Base-by-base conservation (phyloP, 805 yeast genomes). In the Suhomyces pyralidae region DNA sequence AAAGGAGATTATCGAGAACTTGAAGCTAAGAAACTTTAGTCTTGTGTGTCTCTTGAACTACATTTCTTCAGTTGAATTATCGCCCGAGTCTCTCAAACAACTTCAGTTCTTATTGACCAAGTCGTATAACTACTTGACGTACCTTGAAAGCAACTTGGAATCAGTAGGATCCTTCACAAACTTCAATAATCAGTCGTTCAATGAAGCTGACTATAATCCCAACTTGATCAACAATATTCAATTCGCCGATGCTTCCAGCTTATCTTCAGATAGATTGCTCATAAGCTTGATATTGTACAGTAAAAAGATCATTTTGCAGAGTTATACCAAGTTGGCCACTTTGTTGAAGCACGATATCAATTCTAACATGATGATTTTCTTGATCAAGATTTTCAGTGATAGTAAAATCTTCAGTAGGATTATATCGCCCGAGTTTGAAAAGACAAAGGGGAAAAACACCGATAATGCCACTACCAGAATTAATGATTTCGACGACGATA, bases 31-130 rank as follows among this genome's bases (percentile, higher is more conserved):
- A 51, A 73, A 68, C 52, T 65, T 68, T 49, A 67, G 76, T 65
- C 65, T 74, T 49, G 58, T 68, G 6, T 74, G 79, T 55, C 65
- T 76, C 45, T 61, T 71, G 51, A 74, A 74, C 51, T 73, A 75
- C 54, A 64, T 74, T 36, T 63, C 63, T 26, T 64, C 76, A 0
- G 76, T 72, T 9, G 70, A 70, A 5, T 58, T 68, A 40, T 63
- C 77, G 0, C 76, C 78, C 0, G 80, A 76, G 40, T 65, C 72
- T 12, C 62, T 70, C 40, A 74, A 73, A 53, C 79, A 72, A 49
- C 60, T 74, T 32, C 79, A 73, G 50, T 72, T 71, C 48, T 65
- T 76, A 40, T 65, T 76, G 50, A 67, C 71, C 8, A 76, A 75
- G 52, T 64, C 78, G 0, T 73, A 70, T 57, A 74, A 73, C 52